Evolutionary conservation across 2,329 filamentous ascomycete species (phyloP), one percentile per base, ranked within the genome.

Genomic region (Leptographium radiaticola): DNA sequence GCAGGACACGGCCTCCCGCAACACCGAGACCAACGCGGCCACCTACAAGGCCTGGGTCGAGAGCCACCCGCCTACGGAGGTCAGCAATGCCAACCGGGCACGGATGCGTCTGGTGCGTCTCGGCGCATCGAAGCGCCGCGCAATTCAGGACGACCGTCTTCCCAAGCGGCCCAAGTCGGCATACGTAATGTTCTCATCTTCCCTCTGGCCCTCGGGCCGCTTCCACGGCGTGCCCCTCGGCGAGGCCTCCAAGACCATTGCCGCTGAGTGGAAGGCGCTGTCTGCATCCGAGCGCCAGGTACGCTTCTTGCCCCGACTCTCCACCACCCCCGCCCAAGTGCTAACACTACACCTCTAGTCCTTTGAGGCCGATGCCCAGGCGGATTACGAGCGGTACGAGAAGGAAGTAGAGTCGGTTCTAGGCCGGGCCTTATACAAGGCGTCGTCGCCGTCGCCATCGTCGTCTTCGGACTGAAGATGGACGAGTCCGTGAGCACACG

Each of bases 31-130:
- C 59, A 77, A 77, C 61, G 59, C 64, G 10, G 67, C 63, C 10
- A 59, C 63, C 18, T 67, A 68, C 61, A 69, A 72, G 64, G 64
- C 67, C 16, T 81, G 77, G 77, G 63, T 80, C n/a, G 66, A 72
- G 56, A 65, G 63, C 33, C 62, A 72, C 59, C 63, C 70, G 4
- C 63, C 67, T 4, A 61, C 63, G 51, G 64, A 68, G 34, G 73
- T 79, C 52, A 57, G 61, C 49, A 56, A 64, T 2, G 76, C 77
- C 57, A 80, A 77, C 67, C 58, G 56, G 2, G 74, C 75, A 25
- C 78, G 78, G 54, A 57, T 47, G 9, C 57, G 56, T 31, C 68
- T 81, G 48, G 65, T 64, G 54, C 67, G 62, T 52, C 67, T 70
- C 53, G 61, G 61, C 51, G 60, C 49, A 61, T 63, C 58, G 61